Conservation (phyloP, 352 stramenopile genomes). For the Pythium myriotylum region DNA sequence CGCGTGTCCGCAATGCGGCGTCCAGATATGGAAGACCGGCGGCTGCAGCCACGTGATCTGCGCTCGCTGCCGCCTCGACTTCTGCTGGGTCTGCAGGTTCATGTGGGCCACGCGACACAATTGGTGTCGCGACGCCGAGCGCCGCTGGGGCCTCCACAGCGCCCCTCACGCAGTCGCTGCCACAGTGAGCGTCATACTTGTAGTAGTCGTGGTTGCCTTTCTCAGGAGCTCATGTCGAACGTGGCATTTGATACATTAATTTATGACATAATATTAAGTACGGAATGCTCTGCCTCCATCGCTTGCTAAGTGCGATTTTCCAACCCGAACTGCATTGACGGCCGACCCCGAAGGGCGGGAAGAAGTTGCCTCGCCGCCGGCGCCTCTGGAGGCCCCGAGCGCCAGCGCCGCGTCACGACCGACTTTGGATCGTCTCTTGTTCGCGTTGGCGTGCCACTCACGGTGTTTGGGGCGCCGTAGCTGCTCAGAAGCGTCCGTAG, state of each 20-base stretch:
- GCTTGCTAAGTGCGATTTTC: too few species aligned
- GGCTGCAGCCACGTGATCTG: slow-evolving; percentile 72
- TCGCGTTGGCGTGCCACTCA: not conserved
- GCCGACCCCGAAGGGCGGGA: too few species aligned
- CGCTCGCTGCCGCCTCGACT: slow-evolving; percentile 51
- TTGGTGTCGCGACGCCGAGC: not conserved
- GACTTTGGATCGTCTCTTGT: too few species aligned
- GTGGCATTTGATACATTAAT: too few species aligned
- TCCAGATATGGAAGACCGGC: slow-evolving; percentile 73
- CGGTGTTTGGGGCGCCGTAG: not conserved
- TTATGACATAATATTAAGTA: too few species aligned
- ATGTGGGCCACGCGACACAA: not conserved
- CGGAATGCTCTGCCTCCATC: too few species aligned
- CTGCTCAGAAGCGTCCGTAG: not conserved
- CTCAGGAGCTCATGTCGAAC: too few species aligned
- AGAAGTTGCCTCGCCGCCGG: too few species aligned
- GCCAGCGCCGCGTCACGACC: too few species aligned
- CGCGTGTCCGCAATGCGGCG: slow-evolving; percentile 50
- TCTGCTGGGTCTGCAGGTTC: not conserved
- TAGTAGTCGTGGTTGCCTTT: too few species aligned
- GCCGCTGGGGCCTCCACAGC: not conserved
- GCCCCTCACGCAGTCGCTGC: not conserved
- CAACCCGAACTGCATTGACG: too few species aligned
- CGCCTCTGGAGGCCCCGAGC: too few species aligned
- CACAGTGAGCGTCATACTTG: not conserved